Percentiles rank a stretch among this genome's conserved stretches.
Evolutionary conservation across 768 basidiomycete species (phyloP).

Genomic region (Boletus bicolor): DNA sequence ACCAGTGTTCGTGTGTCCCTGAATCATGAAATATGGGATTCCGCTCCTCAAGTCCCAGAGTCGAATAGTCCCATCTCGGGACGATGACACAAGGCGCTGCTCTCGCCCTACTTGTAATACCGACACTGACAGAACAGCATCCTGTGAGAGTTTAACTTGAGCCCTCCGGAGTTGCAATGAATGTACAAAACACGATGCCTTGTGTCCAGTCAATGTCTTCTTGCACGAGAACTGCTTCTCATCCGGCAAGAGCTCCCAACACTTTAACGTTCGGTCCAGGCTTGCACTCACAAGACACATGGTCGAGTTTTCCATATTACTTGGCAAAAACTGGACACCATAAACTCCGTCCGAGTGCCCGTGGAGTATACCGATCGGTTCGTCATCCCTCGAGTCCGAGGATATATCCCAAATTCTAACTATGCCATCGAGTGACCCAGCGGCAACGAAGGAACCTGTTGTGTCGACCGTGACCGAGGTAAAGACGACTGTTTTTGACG

Average conservation of each 20-base stretch:
- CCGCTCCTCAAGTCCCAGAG: slow-evolving; percentile 37
- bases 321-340: slow-evolving; percentile 30
- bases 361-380: slow-evolving; percentile 22
- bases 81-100: slow-evolving; percentile 36
- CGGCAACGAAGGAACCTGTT: slow-evolving; percentile 44
- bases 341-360: slow-evolving; percentile 33
- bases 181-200: slow-evolving; percentile 9
- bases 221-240: slow-evolving; percentile 28
- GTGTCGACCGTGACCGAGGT: slow-evolving; percentile 30
- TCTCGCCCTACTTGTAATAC: slow-evolving; percentile 33
- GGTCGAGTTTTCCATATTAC: slow-evolving; percentile 23
- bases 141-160: slow-evolving; percentile 18
- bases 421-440: slow-evolving; percentile 50
- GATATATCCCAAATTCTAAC: slow-evolving; percentile 51
- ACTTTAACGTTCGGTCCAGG: slow-evolving; percentile 33
- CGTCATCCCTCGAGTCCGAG: slow-evolving; percentile 31
- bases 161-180: neutral
- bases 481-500: slow-evolving; percentile 25
- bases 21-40: slow-evolving; percentile 33
- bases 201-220: slow-evolving; percentile 32
- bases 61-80: slow-evolving; percentile 34
- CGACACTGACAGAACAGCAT: slow-evolving; percentile 31
- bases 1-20: slow-evolving; percentile 35
- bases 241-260: slow-evolving; percentile 42
- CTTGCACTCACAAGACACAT: slow-evolving; percentile 31